phyloP scores from a whole-genome alignment of 257 asterid genomes.

The Nicotiana paniculata region DNA sequence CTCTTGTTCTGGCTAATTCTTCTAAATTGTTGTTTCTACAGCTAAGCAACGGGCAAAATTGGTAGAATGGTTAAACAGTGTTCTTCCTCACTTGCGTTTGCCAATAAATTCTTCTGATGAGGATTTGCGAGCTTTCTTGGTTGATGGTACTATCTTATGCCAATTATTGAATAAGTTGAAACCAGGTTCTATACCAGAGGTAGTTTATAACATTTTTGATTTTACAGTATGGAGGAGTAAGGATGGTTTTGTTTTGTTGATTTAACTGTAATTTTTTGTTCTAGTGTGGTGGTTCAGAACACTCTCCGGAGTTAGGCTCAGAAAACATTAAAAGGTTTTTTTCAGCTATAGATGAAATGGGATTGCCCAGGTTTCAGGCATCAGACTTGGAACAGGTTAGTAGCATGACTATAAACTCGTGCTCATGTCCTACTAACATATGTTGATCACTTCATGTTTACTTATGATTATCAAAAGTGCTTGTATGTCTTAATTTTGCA shows the following conservation, averaged over 20 bases:
- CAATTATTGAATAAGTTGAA: conserved; percentile 56
- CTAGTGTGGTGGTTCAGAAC: conserved; percentile 30
- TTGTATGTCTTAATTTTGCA: background rate
- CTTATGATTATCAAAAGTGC: background rate
- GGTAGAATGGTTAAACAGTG: conserved; percentile 65
- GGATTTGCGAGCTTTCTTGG: conserved; percentile 53
- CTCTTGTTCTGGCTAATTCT: background rate
- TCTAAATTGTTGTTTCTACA: conserved; percentile 20
- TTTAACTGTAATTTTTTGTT: background rate
- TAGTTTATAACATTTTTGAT: conserved; percentile 10
- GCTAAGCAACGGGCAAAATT: conserved; percentile 50
- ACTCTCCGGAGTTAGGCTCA: conserved; percentile 22
- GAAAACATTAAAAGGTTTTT: conserved; percentile 54
- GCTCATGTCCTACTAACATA: background rate
- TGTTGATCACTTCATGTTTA: background rate
- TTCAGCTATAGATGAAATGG: conserved; percentile 55
- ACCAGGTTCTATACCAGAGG: conserved; percentile 72
- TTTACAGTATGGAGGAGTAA: background rate
- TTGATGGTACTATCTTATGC: conserved; percentile 66
- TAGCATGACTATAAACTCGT: background rate
- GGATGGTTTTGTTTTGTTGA: background rate
- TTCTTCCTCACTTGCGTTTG: conserved; percentile 48
- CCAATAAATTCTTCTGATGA: conserved; percentile 71
- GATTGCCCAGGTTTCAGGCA: conserved; percentile 59
- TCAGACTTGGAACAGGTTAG: conserved; percentile 68